Evolutionary conservation across 2,329 filamentous ascomycete species (phyloP).

Genomic region (Rosellinia necatrix): DNA sequence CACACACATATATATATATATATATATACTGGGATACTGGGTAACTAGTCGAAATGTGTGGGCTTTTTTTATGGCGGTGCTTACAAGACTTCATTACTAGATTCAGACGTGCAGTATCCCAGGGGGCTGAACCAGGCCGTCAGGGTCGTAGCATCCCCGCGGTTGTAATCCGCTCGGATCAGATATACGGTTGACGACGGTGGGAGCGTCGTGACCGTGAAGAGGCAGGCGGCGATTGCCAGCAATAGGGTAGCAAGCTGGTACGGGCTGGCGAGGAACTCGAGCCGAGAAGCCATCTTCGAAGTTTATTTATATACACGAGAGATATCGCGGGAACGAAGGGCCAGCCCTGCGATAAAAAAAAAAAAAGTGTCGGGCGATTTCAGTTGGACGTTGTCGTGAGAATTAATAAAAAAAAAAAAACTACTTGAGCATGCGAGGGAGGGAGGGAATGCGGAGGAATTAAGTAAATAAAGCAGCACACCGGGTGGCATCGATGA

Average conservation of each 20-base stretch:
- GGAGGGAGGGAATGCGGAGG: too few relatives aligned
- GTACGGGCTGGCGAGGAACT: constrained; percentile 9
- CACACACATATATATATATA: too few relatives aligned
- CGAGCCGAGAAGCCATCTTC: constrained; percentile 10
- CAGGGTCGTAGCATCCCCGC: background rate
- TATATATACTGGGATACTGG: too few relatives aligned
- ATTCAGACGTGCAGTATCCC: constrained; percentile 19
- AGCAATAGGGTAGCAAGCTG: constrained; percentile 20
- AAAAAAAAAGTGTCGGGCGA: too few relatives aligned
- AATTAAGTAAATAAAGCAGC: too few relatives aligned
- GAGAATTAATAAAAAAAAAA: too few relatives aligned
- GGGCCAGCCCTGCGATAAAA: constrained; percentile 15
- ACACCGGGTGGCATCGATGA: too few relatives aligned
- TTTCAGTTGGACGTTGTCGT: too few relatives aligned
- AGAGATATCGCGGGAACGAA: too few relatives aligned
- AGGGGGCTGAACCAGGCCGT: constrained; percentile 23
- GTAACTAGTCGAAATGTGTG: background rate
- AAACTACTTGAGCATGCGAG: too few relatives aligned
- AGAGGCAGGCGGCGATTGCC: constrained; percentile 1
- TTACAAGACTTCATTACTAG: constrained; percentile 11
- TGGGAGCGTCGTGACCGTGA: constrained; percentile 5
- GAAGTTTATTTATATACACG: too few relatives aligned
- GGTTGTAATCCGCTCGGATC: constrained; percentile 16
- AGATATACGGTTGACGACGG: constrained; percentile 19
- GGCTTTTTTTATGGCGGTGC: background rate